Evolutionary conservation across 1,139 yeast genomes (phyloP).

Genomic region (Pichia sp.): DNA sequence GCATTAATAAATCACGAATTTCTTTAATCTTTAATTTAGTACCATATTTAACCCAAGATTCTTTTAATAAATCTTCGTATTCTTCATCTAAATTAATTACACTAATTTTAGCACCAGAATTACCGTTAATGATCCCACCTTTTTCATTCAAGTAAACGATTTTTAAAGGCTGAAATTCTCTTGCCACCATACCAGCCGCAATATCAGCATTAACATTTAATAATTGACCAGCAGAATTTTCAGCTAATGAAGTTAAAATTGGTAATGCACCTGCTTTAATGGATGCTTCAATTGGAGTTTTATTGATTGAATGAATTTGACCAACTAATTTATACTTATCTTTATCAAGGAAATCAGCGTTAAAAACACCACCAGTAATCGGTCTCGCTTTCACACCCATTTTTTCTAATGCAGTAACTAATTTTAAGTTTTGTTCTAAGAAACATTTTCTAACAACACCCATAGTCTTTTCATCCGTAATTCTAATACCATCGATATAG

Average conservation of each 20-base stretch:
- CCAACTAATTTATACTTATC: slow-evolving; percentile 93
- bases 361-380: slow-evolving; percentile 94
- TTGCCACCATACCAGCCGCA: slow-evolving; percentile 96
- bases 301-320: slow-evolving; percentile 76
- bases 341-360: slow-evolving; percentile 86
- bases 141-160: slow-evolving; percentile 94
- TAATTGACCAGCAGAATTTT: slow-evolving; percentile 93
- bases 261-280: slow-evolving; percentile 96
- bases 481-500: slow-evolving; percentile 92
- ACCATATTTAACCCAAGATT: slow-evolving; percentile 98
- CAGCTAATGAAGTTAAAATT: slow-evolving; percentile 91
- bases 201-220: slow-evolving; percentile 97
- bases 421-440: slow-evolving; percentile 85
- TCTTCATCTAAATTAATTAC: slow-evolving; percentile 93
- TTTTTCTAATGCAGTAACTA: slow-evolving; percentile 92
- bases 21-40: slow-evolving; percentile 95
- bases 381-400: slow-evolving; percentile 98
- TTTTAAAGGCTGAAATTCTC: slow-evolving; percentile 93
- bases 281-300: slow-evolving; percentile 88
- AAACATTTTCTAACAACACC: slow-evolving; percentile 92
- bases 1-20: slow-evolving; percentile 87
- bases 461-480: slow-evolving; percentile 93
- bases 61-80: slow-evolving; percentile 81
- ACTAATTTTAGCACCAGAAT: slow-evolving; percentile 82
- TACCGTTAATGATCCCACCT: slow-evolving; percentile 94